Base-by-base conservation (phyloP, 805 yeast species). In the Barnettozyma populi region DNA sequence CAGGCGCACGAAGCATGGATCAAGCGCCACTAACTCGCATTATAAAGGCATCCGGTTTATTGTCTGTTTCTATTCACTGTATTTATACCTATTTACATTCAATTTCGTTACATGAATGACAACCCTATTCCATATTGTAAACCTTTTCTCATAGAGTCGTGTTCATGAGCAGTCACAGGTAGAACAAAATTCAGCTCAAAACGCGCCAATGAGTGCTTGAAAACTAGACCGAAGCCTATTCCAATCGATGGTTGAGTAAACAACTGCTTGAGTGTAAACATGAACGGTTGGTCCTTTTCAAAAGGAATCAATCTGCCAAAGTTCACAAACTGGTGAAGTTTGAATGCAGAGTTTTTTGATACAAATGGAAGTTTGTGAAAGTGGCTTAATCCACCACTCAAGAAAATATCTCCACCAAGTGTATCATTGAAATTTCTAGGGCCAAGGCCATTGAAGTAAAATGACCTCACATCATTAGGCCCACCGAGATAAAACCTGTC, bases 401-500 rank as follows among this genome's bases (percentile, higher is more conserved):
- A 63, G 57, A 73, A 81, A 1, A 73, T 64, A 50, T 79, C 77
- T 7, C 95, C 96, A 6, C 96, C 96, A 5, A 80, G 52, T 4
- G 80, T 71, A 55, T 80, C 82, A 5, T 65, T 66, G 4, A 66
- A 65, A 46, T 77, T 79, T 48, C 79, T 71, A 1, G 83, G 80
- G 13, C 94, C 90, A 32, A 86, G 63, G 0, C 87, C 79, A 68
- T 83, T 83, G 45, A 75, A 69, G 31, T 77, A 72, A 59, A 85
- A 87, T 1, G 90, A 89, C 48, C 85, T 72, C 25, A 89, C 79
- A 46, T 83, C 84, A 46, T 80, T 75, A 13, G 82, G 77, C 0
- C 96, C 97, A 16, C 97, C 95, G 40, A 86, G 71, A 59, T 82
- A 87, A 62, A 90, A 92, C 53, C 86, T 76, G 64, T 92, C 99